Evolutionary conservation across 768 basidiomycete genomes (phyloP), one percentile per base, ranked within the genome.

Genomic region (Kwoniella dendrophila): DNA sequence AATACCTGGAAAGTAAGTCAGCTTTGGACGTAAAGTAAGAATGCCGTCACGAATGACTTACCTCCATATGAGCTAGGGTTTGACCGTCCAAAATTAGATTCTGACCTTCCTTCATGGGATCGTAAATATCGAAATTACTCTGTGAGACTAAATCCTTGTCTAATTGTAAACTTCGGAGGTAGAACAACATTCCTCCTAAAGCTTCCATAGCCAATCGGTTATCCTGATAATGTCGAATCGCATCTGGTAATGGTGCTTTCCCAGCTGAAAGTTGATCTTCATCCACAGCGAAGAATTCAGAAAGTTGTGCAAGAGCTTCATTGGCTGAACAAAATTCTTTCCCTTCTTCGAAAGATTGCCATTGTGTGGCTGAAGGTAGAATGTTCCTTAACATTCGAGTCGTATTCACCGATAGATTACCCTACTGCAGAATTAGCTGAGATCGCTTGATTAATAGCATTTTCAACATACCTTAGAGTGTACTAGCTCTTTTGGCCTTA

Each of bases 71-170:
- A 16, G 91, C 89, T 55, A 99, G 82, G 0, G 92, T 94, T 77
- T 97, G 93, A 2, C 96, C 96, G 78, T 99, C 94, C 43, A 99
- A 83, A 0, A 90, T 84, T 57, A 98, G 80, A 27, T 87, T 90
- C 73, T 87, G 83, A n/a, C 92, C 93, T 63, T 84, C 84, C 75
- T 89, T 88, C 86, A 97, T 92, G 0, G 96, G 96, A 78, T 97
- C 92, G 73, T 95, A 96, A 38, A 96, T 83, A 69, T 97, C 94
- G 84, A 99, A 99, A 75, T 98, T 98, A 81, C 87, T 89, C 88
- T 96, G 93, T 56, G 87, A 90, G 72, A 99, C 79, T 57, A 99
- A 86, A 66, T 97, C 94, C 74, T 91, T 90, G 81, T 94, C 95
- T 65, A 98, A 92, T 74, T 98, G 98, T 40, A 99, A 84, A 63